Evolutionary conservation across 495 filamentous ascomycete species (phyloP).

Genomic region (Tirmania nivea): DNA sequence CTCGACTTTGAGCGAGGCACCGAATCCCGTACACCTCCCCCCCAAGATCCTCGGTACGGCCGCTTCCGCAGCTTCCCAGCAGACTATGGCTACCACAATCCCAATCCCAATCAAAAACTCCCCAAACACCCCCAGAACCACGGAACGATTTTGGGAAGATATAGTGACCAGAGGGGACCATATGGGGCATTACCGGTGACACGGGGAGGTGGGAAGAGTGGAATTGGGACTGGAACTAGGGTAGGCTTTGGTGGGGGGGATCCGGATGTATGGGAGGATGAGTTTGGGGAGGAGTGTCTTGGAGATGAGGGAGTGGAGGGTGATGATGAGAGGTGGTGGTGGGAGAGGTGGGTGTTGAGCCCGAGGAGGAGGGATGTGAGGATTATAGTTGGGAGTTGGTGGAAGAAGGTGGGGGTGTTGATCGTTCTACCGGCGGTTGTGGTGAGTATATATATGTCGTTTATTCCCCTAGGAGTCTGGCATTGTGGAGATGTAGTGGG

Average conservation of each 20-base stretch:
- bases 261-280: neutral
- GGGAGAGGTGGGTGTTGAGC: conserved; percentile 29
- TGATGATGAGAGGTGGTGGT: conserved; percentile 16
- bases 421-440: conserved; percentile 34
- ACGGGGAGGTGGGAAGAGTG: neutral
- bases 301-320: conserved; percentile 22
- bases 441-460: conserved; percentile 30
- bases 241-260: neutral
- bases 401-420: conserved; percentile 32
- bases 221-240: neutral
- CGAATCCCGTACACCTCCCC: neutral
- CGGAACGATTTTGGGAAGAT: neutral
- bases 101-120: neutral
- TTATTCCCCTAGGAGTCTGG: neutral
- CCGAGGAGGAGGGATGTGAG: conserved; percentile 32
- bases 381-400: conserved; percentile 34
- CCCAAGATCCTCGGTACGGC: neutral
- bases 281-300: neutral
- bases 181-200: neutral
- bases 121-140: neutral
- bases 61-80: neutral
- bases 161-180: neutral
- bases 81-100: neutral
- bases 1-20: conserved; percentile 39
- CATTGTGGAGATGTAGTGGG: neutral